Base-by-base conservation (phyloP, 108 stramenopile genomes). In the Nitzschia inconspicua region DNA sequence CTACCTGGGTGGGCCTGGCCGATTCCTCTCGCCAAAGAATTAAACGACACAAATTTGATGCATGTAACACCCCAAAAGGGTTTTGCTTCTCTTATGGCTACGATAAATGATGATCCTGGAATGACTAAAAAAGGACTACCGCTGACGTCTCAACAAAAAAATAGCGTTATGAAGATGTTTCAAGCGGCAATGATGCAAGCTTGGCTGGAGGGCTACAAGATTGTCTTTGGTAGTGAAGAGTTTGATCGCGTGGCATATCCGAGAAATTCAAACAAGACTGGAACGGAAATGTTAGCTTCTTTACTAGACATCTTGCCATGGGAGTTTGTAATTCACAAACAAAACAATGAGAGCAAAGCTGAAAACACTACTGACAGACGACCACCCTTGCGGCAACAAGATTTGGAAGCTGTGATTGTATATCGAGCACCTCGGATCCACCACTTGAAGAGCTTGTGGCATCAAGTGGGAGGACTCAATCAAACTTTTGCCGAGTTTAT, bases 211-310 rank as follows among this genome's bases (percentile, higher is more conserved):
- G n/a, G n/a, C n/a, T n/a, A n/a, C n/a, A 60, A 60, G 4, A 44
- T 60, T 46, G 2, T 60, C 28, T 29, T 60, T 44, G 58, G 18
- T 7, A 44, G 44, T n/a, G 58, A 60, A 44, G 27, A 11, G 28
- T 60, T 60, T 46, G 58, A 60, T 60, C 11, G n/a, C 37, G 37
- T 11, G 14, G 37, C 14, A 11, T 14, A 39, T 39, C 11, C 13
- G 13, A 39, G 14, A 14, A 39, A 39, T 39, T n/a, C n/a, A n/a
- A n/a, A n/a, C n/a, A 39, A 39, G 0, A 39, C 1, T 39, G n/a
- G n/a, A 14, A 1, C 37, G 37, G 20, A 36, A 5, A 20, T 3
- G 19, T 22, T 54, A n/a, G 5, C 34, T 18, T 5, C 3, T 4
- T 5, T 54, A 3, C 0, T 54, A 28, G n/a, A 16, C 2, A 8